phyloP scores from a whole-genome alignment of 2,329 filamentous ascomycete species.

The Thermothelomyces thermophilus region DNA sequence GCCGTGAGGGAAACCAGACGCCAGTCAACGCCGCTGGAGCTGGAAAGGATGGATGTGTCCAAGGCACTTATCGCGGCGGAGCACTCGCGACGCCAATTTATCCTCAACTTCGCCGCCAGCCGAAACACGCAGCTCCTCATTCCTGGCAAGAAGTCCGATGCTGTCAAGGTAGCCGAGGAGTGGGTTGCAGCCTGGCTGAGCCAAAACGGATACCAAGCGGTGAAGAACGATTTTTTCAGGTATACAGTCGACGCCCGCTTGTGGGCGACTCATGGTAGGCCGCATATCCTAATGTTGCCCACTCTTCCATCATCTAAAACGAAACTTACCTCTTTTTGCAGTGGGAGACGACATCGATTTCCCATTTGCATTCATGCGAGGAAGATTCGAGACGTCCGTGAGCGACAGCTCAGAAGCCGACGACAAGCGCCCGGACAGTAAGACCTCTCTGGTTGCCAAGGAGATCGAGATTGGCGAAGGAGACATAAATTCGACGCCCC shows the following conservation, averaged over 20 bases:
- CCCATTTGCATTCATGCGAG: slow-evolving; percentile 24
- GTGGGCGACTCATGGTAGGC: slow-evolving; percentile 21
- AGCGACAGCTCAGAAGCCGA: slow-evolving; percentile 5
- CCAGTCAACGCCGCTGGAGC: slow-evolving; percentile 14
- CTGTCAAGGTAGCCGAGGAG: slow-evolving; percentile 24
- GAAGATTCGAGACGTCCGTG: not conserved
- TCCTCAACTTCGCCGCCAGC: slow-evolving; percentile 25
- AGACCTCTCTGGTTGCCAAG: not conserved
- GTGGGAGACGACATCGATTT: slow-evolving; percentile 21
- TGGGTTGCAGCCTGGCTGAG: slow-evolving; percentile 20
- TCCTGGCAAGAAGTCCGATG: slow-evolving; percentile 23
- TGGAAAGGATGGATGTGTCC: slow-evolving; percentile 23
- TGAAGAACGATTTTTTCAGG: slow-evolving; percentile 23
- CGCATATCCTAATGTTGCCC: too few species aligned
- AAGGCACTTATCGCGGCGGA: slow-evolving; percentile 25
- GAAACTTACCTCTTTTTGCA: slow-evolving; percentile 1
- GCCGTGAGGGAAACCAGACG: slow-evolving; percentile 23
- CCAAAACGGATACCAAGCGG: slow-evolving; percentile 15
- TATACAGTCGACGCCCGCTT: slow-evolving; percentile 22
- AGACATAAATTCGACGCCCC: not conserved
- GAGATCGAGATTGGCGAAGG: not conserved
- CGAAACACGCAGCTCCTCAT: slow-evolving; percentile 21
- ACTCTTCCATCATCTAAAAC: too few species aligned
- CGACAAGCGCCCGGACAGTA: slow-evolving; percentile 2
- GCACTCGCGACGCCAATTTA: slow-evolving; percentile 24